Conservation (phyloP, 164 flowering plant species). For the Macadamia integrifolia region DNA sequence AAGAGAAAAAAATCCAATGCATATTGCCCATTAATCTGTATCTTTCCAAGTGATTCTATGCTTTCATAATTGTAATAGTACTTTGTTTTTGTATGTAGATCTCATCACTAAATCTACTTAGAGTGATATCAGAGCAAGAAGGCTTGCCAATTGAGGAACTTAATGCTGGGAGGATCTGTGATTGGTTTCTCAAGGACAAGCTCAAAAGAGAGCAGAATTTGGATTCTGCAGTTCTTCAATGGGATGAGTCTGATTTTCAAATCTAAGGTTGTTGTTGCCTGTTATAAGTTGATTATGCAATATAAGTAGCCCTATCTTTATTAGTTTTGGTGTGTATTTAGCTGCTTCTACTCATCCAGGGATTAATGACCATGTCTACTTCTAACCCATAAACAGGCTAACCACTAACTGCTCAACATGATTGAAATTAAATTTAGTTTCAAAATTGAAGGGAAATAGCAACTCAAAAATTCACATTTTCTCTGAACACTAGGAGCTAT, state of each 20-base stretch:
- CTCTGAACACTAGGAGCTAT: not conserved
- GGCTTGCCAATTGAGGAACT: conserved; percentile 75
- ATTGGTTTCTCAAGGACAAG: conserved; percentile 92
- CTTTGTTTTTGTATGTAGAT: conserved; percentile 37
- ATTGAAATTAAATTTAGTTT: too few relatives aligned
- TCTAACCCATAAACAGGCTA: not conserved
- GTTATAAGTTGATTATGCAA: too few relatives aligned
- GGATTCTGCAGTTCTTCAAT: conserved; percentile 78
- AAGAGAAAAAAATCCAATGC: too few relatives aligned
- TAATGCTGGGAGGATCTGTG: conserved; percentile 75
- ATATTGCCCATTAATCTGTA: not conserved
- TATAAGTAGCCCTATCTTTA: conserved; percentile 7
- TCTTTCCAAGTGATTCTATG: too few relatives aligned
- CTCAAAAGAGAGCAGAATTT: conserved; percentile 77
- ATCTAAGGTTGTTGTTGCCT: too few relatives aligned
- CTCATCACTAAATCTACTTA: conserved; percentile 71
- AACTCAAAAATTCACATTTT: too few relatives aligned
- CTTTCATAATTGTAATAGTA: too few relatives aligned
- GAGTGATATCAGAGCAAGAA: conserved; percentile 87
- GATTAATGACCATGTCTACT: not conserved
- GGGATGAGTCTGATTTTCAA: conserved; percentile 69
- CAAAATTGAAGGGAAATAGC: too few relatives aligned
- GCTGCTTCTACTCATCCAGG: not conserved
- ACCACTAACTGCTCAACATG: not conserved
- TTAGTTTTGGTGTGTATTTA: not conserved